Conservation (phyloP, 192 early-diverging fungal species). For the Dimargaris xerosporica region DNA sequence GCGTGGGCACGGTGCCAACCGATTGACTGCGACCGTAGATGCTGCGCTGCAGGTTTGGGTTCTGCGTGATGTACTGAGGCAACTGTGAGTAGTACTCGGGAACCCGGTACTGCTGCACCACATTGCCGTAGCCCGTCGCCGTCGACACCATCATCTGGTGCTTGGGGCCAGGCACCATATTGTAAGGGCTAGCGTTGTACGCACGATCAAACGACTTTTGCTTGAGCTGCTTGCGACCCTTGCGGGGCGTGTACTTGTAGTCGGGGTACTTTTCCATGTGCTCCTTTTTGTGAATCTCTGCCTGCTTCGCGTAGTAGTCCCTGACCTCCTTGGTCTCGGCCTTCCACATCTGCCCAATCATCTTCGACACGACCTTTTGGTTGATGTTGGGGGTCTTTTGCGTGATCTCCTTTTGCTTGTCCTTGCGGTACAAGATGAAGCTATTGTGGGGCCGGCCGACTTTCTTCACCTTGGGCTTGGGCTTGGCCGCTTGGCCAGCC, state of each 20-base stretch:
- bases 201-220: too few species aligned
- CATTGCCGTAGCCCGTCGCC: too few species aligned
- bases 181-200: too few species aligned
- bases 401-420: slow-evolving; percentile 33
- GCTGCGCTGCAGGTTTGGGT: neutral
- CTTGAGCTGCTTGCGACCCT: slow-evolving; percentile 28
- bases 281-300: slow-evolving; percentile 32
- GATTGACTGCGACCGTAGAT: neutral
- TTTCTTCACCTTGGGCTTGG: slow-evolving; percentile 6
- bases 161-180: too few species aligned
- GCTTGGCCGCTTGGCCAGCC: too few species aligned
- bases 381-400: slow-evolving; percentile 31
- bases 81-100: too few species aligned
- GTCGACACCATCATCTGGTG: too few species aligned
- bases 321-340: slow-evolving; percentile 24
- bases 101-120: too few species aligned
- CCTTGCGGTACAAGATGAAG: slow-evolving; percentile 38
- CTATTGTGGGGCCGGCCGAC: slow-evolving; percentile 29
- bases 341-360: slow-evolving; percentile 39
- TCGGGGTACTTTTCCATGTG: slow-evolving; percentile 34
- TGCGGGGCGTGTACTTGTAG: slow-evolving; percentile 41
- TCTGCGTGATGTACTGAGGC: too few species aligned
- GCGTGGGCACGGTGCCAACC: neutral
- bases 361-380: slow-evolving; percentile 38
- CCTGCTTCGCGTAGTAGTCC: slow-evolving; percentile 33